A percentile compares a stretch with the other conserved stretches of the same genome.
Conservation (phyloP, 2,329 filamentous ascomycete genomes). For the Alternaria arborescens region DNA sequence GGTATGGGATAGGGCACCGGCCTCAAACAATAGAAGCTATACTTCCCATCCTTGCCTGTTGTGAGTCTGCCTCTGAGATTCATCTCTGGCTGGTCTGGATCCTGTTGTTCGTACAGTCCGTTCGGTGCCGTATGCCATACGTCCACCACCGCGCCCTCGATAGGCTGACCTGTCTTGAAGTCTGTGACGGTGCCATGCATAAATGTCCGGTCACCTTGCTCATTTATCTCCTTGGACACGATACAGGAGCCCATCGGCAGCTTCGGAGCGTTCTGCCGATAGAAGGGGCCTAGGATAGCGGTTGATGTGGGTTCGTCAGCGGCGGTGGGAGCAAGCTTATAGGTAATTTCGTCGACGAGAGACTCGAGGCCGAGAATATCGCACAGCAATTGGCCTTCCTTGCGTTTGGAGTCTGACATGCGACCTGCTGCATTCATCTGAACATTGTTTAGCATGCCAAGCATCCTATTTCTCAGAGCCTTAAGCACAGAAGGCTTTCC, state of each 20-base stretch:
- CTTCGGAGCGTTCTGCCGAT: conserved; percentile 75
- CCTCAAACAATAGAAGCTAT: conserved; percentile 57
- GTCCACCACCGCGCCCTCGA: conserved; percentile 73
- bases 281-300: conserved; percentile 86
- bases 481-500: neutral
- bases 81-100: conserved; percentile 72
- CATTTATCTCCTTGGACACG: conserved; percentile 56
- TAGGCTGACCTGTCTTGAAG: conserved; percentile 68
- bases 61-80: conserved; percentile 78
- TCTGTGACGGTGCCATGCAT: conserved; percentile 71
- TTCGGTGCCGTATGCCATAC: conserved; percentile 85
- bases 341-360: conserved; percentile 80
- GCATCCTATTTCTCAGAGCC: neutral
- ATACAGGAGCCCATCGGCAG: conserved; percentile 76
- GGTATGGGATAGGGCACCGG: conserved; percentile 63
- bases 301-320: conserved; percentile 69
- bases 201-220: conserved; percentile 64
- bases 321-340: conserved; percentile 66
- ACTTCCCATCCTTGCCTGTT: conserved; percentile 71
- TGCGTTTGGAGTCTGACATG: conserved; percentile 69
- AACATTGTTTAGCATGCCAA: conserved; percentile 9
- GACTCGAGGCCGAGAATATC: conserved; percentile 68
- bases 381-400: conserved; percentile 69
- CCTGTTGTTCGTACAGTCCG: conserved; percentile 73
- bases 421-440: conserved; percentile 68